Conservation (phyloP, 2,329 filamentous ascomycete species). For the Microcyclospora tardicrescens region DNA sequence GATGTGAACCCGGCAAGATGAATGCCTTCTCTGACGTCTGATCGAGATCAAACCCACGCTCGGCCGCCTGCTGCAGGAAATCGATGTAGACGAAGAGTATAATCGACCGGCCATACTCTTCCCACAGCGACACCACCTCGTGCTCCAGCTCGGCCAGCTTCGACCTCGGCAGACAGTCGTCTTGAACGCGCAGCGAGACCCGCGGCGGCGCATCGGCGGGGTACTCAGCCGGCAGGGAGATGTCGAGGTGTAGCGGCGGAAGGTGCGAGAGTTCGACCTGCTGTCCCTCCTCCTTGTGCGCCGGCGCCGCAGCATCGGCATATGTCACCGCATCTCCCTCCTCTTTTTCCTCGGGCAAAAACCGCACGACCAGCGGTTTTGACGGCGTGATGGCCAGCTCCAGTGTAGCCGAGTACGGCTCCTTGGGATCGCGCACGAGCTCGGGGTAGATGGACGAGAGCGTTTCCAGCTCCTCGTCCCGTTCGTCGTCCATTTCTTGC, state of each 20-base stretch:
- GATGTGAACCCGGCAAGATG: constrained; percentile 38
- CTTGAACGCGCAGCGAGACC: constrained; percentile 36
- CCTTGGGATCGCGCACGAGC: constrained; percentile 35
- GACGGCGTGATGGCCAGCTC: constrained; percentile 44
- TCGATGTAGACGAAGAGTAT: constrained; percentile 49
- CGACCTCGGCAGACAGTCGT: constrained; percentile 39
- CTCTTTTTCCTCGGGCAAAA: constrained; percentile 9
- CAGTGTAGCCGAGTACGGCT: constrained; percentile 39
- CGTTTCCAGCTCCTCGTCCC: constrained; percentile 45
- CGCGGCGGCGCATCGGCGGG: constrained; percentile 39
- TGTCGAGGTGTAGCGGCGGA: constrained; percentile 41
- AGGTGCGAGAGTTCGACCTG: constrained; percentile 42
- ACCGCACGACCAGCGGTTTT: constrained; percentile 33
- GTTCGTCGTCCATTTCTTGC: constrained; percentile 38
- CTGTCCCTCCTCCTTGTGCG: constrained; percentile 13
- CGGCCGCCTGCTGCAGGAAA: constrained; percentile 45
- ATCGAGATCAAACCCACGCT: constrained; percentile 41
- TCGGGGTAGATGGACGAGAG: constrained; percentile 52
- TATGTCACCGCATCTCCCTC: constrained; percentile 1
- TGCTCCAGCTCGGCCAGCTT: constrained; percentile 33
- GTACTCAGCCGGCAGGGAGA: constrained; percentile 43
- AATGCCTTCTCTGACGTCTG: constrained; percentile 29
- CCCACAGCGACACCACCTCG: constrained; percentile 42
- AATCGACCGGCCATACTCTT: constrained; percentile 44
- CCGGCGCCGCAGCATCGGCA: constrained; percentile 5